Evolutionary conservation across 345 rosid species (phyloP).

Genomic region (Anacardium occidentale): DNA sequence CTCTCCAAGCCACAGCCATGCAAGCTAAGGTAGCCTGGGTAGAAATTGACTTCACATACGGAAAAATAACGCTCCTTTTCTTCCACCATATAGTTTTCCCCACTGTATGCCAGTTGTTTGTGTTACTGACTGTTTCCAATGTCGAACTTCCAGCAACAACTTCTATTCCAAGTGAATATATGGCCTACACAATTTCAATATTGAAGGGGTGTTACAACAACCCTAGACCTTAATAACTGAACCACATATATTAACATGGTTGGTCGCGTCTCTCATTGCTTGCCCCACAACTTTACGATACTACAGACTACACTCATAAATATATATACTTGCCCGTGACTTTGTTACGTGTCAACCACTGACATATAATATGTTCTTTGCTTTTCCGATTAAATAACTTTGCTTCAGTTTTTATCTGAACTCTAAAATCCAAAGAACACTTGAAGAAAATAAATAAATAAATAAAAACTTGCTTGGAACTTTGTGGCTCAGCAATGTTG

Average conservation of each 20-base stretch:
- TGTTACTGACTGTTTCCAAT: too few species aligned
- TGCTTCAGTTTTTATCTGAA: not conserved
- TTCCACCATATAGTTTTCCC: too few species aligned
- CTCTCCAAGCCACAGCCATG: not conserved
- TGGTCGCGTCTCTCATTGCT: not conserved
- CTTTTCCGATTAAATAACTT: not conserved
- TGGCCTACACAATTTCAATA: too few species aligned
- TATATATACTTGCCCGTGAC: not conserved
- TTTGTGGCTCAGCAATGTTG: not conserved
- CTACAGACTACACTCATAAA: not conserved
- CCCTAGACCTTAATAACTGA: not conserved
- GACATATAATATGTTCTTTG: too few species aligned
- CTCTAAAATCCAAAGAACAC: not conserved
- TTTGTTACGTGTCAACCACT: not conserved
- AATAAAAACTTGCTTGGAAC: not conserved
- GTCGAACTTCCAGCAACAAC: too few species aligned
- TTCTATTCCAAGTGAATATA: too few species aligned
- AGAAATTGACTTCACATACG: not conserved
- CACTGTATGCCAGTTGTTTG: too few species aligned
- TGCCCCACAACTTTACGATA: not conserved
- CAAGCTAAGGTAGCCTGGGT: not conserved
- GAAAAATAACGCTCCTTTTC: too few species aligned
- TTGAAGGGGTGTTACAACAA: too few species aligned
- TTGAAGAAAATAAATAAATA: not conserved
- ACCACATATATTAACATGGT: not conserved